Evolutionary conservation across 371 early-diverging fungal genomes (phyloP).

Genomic region (Zancudomyces culisetae): DNA sequence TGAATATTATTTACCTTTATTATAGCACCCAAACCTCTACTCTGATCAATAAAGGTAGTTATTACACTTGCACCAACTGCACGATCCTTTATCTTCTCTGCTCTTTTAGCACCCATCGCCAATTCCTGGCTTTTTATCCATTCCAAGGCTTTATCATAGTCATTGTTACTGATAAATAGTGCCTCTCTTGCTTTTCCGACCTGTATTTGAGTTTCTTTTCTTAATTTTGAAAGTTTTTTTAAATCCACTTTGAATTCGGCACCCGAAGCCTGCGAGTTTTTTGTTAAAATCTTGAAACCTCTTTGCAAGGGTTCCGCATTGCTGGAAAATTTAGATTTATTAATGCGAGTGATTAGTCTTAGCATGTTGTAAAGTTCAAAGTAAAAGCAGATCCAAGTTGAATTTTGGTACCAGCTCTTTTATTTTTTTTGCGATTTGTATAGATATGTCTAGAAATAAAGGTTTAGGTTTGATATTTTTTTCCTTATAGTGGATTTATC

Average conservation of each 20-base stretch:
- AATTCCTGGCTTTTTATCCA: conserved; percentile 61
- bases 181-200: conserved; percentile 80
- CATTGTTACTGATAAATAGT: conserved; percentile 44
- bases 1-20: conserved; percentile 32
- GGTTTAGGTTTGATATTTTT: too few species aligned
- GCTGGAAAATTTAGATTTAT: too few species aligned
- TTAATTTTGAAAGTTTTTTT: conserved; percentile 43
- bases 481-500: too few species aligned
- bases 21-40: conserved; percentile 31
- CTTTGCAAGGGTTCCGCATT: too few species aligned
- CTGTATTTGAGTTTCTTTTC: conserved; percentile 65
- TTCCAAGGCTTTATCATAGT: conserved; percentile 55
- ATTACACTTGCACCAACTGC: conserved; percentile 50
- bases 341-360: too few species aligned
- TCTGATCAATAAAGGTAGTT: conserved; percentile 36
- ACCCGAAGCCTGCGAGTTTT: background rate
- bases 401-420: too few species aligned
- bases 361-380: too few species aligned
- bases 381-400: too few species aligned
- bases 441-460: too few species aligned
- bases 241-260: conserved; percentile 35
- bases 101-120: conserved; percentile 51
- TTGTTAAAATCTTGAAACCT: background rate
- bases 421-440: too few species aligned
- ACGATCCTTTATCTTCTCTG: conserved; percentile 42